A percentile compares a stretch with the other conserved stretches of the same genome.
Conservation (phyloP, 306 rosid genomes). For the Vigna trinervia region DNA sequence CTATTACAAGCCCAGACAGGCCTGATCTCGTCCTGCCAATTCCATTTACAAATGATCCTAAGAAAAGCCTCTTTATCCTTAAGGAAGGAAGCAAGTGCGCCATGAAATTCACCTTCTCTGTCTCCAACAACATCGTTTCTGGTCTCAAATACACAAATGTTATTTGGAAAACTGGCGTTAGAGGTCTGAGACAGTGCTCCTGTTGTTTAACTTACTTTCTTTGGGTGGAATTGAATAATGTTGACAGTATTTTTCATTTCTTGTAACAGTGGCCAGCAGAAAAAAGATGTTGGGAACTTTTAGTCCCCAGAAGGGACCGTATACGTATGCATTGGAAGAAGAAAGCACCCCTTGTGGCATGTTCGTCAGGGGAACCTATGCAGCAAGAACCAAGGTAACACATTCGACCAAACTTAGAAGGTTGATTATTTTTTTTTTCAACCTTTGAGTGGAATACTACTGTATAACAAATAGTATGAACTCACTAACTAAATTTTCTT, state of each 20-base stretch:
- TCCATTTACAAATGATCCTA: constrained; percentile 59
- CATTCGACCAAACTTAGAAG: background rate
- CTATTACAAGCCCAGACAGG: constrained; percentile 58
- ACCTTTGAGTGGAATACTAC: constrained; percentile 5
- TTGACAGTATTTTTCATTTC: background rate
- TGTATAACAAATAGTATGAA: background rate
- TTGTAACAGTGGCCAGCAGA: constrained; percentile 63
- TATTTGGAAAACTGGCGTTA: constrained; percentile 78
- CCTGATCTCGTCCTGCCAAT: constrained; percentile 64
- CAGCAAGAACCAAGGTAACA: constrained; percentile 72
- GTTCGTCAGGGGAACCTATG: constrained; percentile 76
- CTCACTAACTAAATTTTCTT: constrained; percentile 23
- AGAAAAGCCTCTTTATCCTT: constrained; percentile 68
- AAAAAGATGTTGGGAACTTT: constrained; percentile 85
- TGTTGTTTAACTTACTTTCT: constrained; percentile 14
- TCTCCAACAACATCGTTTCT: constrained; percentile 77
- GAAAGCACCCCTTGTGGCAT: constrained; percentile 74
- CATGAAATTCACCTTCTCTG: constrained; percentile 65
- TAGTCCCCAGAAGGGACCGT: constrained; percentile 70
- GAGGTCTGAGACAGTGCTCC: constrained; percentile 53
- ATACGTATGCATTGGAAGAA: constrained; percentile 63
- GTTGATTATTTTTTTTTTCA: background rate
- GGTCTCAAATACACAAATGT: constrained; percentile 80
- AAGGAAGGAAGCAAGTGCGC: constrained; percentile 72
- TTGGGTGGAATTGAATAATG: background rate